A percentile compares a stretch with the other conserved stretches of the same genome.
These are phyloP conservation scores for Cymodocea nodosa DNA, from an alignment of 116 monocot genomes.

Conservation along the genomic window DNA sequence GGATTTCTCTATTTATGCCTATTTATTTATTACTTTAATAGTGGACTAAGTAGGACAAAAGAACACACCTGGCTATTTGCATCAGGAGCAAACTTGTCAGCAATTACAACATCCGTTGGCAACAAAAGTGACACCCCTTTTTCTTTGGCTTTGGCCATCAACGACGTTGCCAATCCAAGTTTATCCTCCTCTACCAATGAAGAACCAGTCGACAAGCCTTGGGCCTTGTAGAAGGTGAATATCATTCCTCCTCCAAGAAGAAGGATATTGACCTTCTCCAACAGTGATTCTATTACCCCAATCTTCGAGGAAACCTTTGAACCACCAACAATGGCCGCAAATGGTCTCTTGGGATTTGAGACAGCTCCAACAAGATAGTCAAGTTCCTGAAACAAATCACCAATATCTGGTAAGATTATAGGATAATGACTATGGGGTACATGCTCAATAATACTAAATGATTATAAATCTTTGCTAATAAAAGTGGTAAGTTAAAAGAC, in stretches of 20 bases:
- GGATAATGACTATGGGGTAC: too few relatives aligned
- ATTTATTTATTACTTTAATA: too few relatives aligned
- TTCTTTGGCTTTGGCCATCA: slow-evolving; percentile 70
- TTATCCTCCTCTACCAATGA: slow-evolving; percentile 95
- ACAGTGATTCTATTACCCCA: slow-evolving; percentile 85
- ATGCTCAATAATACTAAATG: too few relatives aligned
- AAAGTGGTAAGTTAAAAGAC: too few relatives aligned
- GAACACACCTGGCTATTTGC: slow-evolving; percentile 77
- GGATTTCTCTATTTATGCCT: too few relatives aligned
- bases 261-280: slow-evolving; percentile 88
- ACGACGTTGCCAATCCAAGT: slow-evolving; percentile 69
- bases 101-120: slow-evolving; percentile 80
- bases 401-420: not conserved
- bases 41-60: not conserved
- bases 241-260: slow-evolving; percentile 98
- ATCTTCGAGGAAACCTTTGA: slow-evolving; percentile 97
- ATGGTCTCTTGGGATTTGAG: slow-evolving; percentile 83
- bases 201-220: slow-evolving; percentile 73
- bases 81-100: slow-evolving; percentile 96
- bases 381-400: slow-evolving; percentile 50
- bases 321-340: slow-evolving; percentile 99
- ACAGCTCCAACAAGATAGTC: slow-evolving; percentile 97
- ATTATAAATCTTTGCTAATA: too few relatives aligned
- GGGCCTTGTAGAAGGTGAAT: slow-evolving; percentile 98
- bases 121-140: slow-evolving; percentile 84